Evolutionary conservation across 352 stramenopile species (phyloP), one percentile per base, ranked within the genome.

Genomic region (Albugo candida): DNA sequence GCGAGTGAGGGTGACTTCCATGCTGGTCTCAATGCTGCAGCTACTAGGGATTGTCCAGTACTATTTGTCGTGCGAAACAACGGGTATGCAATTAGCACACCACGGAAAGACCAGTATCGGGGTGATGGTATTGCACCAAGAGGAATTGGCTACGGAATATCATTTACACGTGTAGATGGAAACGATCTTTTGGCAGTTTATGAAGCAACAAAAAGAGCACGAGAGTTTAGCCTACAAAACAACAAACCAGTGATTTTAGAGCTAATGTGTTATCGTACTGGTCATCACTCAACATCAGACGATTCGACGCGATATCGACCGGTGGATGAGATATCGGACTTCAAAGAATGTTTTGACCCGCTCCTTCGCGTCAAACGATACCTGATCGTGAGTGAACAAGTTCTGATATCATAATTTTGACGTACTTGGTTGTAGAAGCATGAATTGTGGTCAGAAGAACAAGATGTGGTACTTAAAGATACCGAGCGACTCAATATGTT

Each of bases 21-120:
- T 55, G 94, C 93, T 5, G 77, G 74, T 13, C 60, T 98, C 41
- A 98, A 98, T 58, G 96, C 99, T 81, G 92, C 94, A 0, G 72
- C 94, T 0, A 98, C 93, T 0, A 88, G 97, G 39, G 81, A 96
- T 34, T 85, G 75, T 13, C 95, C 95, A 5, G 84, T 98, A 37
- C 70, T 98, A 5, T 99, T 98, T 60, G 88, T 99, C 60, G 97
- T 91, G 57, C 73, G 95, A 13, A 99, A 99, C 69, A 99, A 99
- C 63, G 94, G 94, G 8, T 99, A 97, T 60, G 95, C 94, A 5
- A 99, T 99, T 53, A 92, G 79, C 48, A 99, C 95, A 16, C 83
- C 93, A 1, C 87, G 91, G 0, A 59, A 61, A 31, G 94, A 98
- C 56, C 95, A 99, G 66, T 99, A 95, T 70, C 76, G 82, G 24